These are phyloP conservation scores for Fusarium sp. DNA, from an alignment of 2,329 filamentous ascomycete genomes.

Conservation along the genomic window DNA sequence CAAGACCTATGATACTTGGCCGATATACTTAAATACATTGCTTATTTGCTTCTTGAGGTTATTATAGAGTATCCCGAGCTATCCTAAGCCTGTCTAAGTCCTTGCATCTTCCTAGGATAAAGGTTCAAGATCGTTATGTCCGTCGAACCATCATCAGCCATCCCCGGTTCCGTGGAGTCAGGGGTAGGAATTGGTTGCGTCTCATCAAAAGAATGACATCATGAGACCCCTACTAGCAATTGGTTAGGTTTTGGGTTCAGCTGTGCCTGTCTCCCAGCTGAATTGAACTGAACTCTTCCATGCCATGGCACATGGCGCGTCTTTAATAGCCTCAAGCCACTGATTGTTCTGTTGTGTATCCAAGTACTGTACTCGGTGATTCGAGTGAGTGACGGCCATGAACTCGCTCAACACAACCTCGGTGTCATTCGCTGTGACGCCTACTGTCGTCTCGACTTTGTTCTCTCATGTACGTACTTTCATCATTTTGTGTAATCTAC, in stretches of 20 bases:
- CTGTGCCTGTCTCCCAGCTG: not conserved
- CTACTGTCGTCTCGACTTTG: slow-evolving; percentile 85
- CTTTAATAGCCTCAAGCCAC: slow-evolving; percentile 2
- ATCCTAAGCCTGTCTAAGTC: too few species aligned
- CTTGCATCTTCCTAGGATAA: too few species aligned
- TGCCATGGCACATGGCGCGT: slow-evolving; percentile 21
- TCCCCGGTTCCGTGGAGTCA: slow-evolving; percentile 24
- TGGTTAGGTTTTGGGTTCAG: slow-evolving; percentile 25
- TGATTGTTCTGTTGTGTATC: slow-evolving; percentile 2
- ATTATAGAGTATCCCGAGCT: not conserved
- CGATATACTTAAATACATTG: too few species aligned
- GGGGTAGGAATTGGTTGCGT: slow-evolving; percentile 23
- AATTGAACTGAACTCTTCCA: slow-evolving; percentile 1
- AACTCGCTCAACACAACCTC: slow-evolving; percentile 77
- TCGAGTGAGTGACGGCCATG: slow-evolving; percentile 46
- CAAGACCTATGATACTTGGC: not conserved
- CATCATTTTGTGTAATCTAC: not conserved
- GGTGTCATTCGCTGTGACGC: slow-evolving; percentile 84
- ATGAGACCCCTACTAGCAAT: slow-evolving; percentile 31
- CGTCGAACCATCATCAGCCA: not conserved
- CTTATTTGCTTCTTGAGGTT: not conserved
- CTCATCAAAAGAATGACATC: slow-evolving; percentile 37
- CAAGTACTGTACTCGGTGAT: not conserved
- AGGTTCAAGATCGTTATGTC: not conserved
- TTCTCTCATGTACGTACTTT: slow-evolving; percentile 76